Base-by-base conservation (phyloP, 257 asterid species). In the Ligustrum vulgare region DNA sequence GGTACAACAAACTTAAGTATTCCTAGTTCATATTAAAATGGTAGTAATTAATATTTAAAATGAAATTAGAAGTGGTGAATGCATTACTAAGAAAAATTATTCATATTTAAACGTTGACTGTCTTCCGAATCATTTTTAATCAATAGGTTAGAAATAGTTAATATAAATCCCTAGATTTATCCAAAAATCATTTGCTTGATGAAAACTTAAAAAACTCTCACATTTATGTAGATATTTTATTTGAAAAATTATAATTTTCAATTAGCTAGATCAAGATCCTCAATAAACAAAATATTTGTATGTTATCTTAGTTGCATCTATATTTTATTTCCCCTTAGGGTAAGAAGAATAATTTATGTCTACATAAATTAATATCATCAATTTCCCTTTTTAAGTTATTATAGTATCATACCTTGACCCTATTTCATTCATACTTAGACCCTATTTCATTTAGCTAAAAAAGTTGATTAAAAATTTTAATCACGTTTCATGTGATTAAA, bases 171-270 rank as follows among this genome's bases (percentile, higher is more conserved):
- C 85, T 67, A 71, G 82, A 47, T 75, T 78, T 75, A 71, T 71
- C 80, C 71, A 71, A 74, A 80, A 82, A 82, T 82, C 79, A 82
- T 82, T 79, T 72, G 83, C 68, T 80, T 63, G 80, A 74, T 70
- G 49, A 64, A 32, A 18, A 45, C 63, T 78, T 78, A 74, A 70
- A 43, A 62, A 18, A 62, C 79, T 64, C 69, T 81, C 69, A 31
- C 31, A 25, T 39, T 25, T 9, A 43, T 41, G 4, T 6, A 10
- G 36, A 39, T 71, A 74, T 66, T 56, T 73, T 81, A 77, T 47
- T 47, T 73, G 4, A 43, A 60, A 23, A 60, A 23, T 2, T 22
- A 8, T 60, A 22, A 23, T 70, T 20, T 25, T 34, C 56, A 32
- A 11, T 13, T 77, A 54, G 71, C 58, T 41, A 60, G 70, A 66